A percentile compares a stretch with the other conserved stretches of the same genome.
Evolutionary conservation across 2,329 filamentous ascomycete genomes (phyloP).

Genomic region (Torrubiella hemipterigena): DNA sequence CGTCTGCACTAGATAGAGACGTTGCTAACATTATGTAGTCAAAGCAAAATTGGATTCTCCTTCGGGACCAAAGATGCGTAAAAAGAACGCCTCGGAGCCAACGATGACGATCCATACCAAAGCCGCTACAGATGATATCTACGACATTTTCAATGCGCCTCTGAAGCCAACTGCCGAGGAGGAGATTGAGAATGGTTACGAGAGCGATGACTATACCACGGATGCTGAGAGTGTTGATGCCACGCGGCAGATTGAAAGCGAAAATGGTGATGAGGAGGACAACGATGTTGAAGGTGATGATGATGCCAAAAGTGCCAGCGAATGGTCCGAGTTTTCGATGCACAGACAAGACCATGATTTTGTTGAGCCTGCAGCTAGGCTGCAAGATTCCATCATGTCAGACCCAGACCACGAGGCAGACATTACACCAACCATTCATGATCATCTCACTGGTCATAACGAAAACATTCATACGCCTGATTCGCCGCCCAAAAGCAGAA

Average conservation of each 20-base stretch:
- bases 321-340: conserved; percentile 81
- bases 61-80: conserved; percentile 69
- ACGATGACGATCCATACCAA: conserved; percentile 97
- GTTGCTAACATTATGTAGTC: conserved; percentile 41
- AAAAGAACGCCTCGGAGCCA: conserved; percentile 65
- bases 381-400: conserved; percentile 12
- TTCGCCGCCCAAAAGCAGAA: conserved; percentile 43
- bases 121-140: conserved; percentile 94
- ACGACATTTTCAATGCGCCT: conserved; percentile 91
- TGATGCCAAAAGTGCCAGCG: conserved; percentile 56
- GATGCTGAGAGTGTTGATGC: conserved; percentile 75
- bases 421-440: conserved; percentile 1
- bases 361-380: conserved; percentile 6
- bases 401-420: conserved; percentile 13
- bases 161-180: conserved; percentile 17
- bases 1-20: neutral
- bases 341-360: conserved; percentile 45
- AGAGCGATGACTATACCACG: conserved; percentile 69
- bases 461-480: conserved; percentile 31
- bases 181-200: conserved; percentile 46
- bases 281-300: conserved; percentile 41
- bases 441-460: conserved; percentile 17
- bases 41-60: conserved; percentile 90
- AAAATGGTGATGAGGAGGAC: conserved; percentile 33
- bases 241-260: conserved; percentile 49